Evolutionary conservation across 169 alveolate genomes (phyloP).

Genomic region (Prorocentrum cordatum): DNA sequence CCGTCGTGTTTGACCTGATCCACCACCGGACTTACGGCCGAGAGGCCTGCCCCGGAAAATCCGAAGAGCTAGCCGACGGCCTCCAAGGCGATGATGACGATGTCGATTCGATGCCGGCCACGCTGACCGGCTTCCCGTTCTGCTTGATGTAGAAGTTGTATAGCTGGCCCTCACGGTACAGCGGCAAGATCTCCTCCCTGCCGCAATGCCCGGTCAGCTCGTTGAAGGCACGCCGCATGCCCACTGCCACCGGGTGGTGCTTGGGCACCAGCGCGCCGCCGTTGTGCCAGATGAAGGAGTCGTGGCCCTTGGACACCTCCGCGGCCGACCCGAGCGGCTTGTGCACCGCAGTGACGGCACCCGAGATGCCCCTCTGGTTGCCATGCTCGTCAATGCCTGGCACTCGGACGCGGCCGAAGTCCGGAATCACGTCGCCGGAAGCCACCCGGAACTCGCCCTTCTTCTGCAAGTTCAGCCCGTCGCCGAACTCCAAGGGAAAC

Average conservation of each 20-base stretch:
- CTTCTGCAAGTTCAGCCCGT: background rate
- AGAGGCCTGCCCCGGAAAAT: no score
- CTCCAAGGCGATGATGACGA: no score
- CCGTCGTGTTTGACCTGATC: no score
- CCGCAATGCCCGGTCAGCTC: background rate
- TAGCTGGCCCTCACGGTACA: background rate
- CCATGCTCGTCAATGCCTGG: background rate
- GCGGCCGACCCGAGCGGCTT: conserved; percentile 29
- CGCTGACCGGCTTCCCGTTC: background rate
- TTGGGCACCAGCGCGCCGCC: conserved; percentile 3
- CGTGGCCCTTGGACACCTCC: background rate
- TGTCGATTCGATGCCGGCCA: no score
- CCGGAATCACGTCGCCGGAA: conserved; percentile 12
- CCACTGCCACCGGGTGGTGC: background rate
- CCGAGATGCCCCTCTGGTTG: background rate
- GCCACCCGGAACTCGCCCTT: conserved; percentile 9
- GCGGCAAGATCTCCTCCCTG: background rate
- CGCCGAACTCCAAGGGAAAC: conserved; percentile 7
- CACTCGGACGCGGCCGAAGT: background rate
- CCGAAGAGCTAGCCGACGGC: no score
- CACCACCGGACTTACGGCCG: no score
- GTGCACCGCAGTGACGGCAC: conserved; percentile 4
- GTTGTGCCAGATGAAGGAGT: background rate
- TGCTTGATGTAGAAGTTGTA: conserved; percentile 14
- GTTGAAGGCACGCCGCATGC: background rate